Base-by-base conservation (phyloP, 2,329 filamentous ascomycete genomes). In the Colletotrichum noveboracense region DNA sequence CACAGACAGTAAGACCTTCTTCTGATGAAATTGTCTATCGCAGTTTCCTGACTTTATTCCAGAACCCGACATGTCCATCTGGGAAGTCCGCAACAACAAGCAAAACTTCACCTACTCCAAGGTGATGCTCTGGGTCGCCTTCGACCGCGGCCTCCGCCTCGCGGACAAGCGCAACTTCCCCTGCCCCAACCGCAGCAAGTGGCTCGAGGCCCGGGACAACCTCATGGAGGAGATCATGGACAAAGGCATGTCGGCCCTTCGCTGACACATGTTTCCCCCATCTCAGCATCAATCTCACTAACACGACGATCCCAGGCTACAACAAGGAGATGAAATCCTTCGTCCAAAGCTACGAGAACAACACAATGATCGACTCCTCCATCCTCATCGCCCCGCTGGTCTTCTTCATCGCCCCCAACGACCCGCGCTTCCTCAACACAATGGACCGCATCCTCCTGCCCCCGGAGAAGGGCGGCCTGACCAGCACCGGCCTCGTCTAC, bases 31-130 rank as follows among this genome's bases (percentile, higher is more conserved):
- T 30, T 7, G 1, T 9, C n/a, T 24, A 12, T 43, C 14, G 7
- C 55, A 5, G 10, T 68, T 71, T 24, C 28, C 71, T 79, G 73
- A 82, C 64, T 36, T 10, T 9, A 9, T 62, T 36, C 5, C 9
- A 89, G 88, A 93, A 58, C 91, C 92, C 14, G 94, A 96, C 80
- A 95, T 95, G 93, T 95, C 93, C 4, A 96, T 96, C 79, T 96
- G 94, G 94, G 94, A 96, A 82, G 94, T 95, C 7, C 91, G 94
- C 56, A 94, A 94, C 78, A 86, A 92, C 80, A 94, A 94, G 81
- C 94, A 95, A 83, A 91, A 95, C 80, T 96, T 95, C 78, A 91
- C 93, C 16, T 96, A 96, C 84, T 94, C 93, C n/a, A 95, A 96
- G 81, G 89, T 96, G 77, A 94, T 96, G 92, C 88, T 96, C 26